phyloP scores from a whole-genome alignment of 306 rosid genomes.

The Hippophae rhamnoides region DNA sequence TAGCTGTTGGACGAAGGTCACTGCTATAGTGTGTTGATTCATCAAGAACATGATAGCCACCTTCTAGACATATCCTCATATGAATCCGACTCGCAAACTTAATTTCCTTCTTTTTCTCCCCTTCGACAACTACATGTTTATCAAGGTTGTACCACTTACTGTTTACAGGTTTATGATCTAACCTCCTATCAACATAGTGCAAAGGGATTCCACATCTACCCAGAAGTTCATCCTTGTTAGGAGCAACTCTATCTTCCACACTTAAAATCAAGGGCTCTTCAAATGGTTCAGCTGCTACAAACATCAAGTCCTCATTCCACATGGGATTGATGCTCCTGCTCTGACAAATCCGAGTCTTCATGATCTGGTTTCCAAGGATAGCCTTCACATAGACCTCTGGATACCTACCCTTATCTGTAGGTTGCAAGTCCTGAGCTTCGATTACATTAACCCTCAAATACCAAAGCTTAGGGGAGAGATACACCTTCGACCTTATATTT shows the following conservation, averaged over 20 bases:
- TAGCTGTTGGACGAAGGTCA: conserved; percentile 93
- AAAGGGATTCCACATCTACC: conserved; percentile 63
- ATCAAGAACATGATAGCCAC: conserved; percentile 89
- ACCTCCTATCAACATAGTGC: conserved; percentile 48
- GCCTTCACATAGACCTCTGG: conserved; percentile 89
- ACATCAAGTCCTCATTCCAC: conserved; percentile 99
- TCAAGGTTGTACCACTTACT: conserved; percentile 77
- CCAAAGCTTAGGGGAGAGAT: conserved; percentile 97
- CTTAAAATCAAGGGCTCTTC: conserved; percentile 79
- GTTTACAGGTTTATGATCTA: conserved; percentile 81
- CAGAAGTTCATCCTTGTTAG: conserved; percentile 74
- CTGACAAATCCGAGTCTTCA: conserved; percentile 67
- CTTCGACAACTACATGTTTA: conserved; percentile 57
- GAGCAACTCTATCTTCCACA: conserved; percentile 84
- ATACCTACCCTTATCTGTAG: conserved; percentile 65
- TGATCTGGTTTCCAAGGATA: conserved; percentile 57
- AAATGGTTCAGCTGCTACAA: conserved; percentile 85
- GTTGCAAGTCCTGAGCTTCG: conserved; percentile 91
- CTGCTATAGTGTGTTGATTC: conserved; percentile 97
- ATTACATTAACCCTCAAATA: conserved; percentile 88
- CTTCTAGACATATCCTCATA: conserved; percentile 86
- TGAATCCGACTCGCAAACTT: conserved; percentile 91
- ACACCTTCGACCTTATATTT: conserved; percentile 81
- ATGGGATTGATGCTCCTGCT: conserved; percentile 75
- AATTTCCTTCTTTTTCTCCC: conserved; percentile 84